These are phyloP conservation scores for Trichoderma polysporum DNA, from an alignment of 2,329 filamentous ascomycete genomes.

Conservation along the genomic window DNA sequence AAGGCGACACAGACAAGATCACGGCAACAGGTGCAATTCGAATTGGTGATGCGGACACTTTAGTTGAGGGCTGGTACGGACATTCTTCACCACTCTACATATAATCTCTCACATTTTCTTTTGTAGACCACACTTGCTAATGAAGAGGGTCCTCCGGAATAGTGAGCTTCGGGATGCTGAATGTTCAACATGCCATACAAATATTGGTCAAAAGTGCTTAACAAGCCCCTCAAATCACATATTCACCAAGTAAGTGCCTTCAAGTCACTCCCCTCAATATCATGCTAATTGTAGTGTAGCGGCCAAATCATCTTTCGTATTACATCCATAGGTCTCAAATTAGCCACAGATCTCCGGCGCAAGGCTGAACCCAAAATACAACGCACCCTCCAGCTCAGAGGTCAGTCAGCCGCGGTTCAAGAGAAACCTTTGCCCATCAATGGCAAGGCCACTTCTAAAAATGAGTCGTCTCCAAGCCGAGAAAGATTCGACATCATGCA, in stretches of 20 bases:
- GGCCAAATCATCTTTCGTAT: conserved; percentile 38
- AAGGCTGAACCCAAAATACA: conserved; percentile 35
- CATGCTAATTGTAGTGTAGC: conserved; percentile 28
- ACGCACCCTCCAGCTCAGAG: conserved; percentile 34
- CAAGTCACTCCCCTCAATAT: not conserved
- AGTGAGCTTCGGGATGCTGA: conserved; percentile 40
- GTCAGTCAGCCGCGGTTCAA: conserved; percentile 16
- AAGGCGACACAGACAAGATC: conserved; percentile 1
- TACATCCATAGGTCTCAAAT: conserved; percentile 31
- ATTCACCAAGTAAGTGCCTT: conserved; percentile 36
- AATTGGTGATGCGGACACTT: conserved; percentile 35
- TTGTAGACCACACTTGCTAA: not conserved
- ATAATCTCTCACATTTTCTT: not conserved
- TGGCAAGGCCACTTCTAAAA: not conserved
- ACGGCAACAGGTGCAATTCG: conserved; percentile 28
- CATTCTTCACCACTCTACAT: not conserved
- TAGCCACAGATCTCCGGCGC: conserved; percentile 25
- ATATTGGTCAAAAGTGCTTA: conserved; percentile 39
- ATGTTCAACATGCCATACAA: conserved; percentile 34
- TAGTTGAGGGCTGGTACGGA: conserved; percentile 31
- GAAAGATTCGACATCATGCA: conserved; percentile 27
- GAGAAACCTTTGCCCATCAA: not conserved
- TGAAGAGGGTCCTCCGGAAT: not conserved
- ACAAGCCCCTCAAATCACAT: conserved; percentile 38
- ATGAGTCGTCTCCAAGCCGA: not conserved